phyloP scores from a whole-genome alignment of 352 stramenopile genomes.

The Globisporangium polare region DNA sequence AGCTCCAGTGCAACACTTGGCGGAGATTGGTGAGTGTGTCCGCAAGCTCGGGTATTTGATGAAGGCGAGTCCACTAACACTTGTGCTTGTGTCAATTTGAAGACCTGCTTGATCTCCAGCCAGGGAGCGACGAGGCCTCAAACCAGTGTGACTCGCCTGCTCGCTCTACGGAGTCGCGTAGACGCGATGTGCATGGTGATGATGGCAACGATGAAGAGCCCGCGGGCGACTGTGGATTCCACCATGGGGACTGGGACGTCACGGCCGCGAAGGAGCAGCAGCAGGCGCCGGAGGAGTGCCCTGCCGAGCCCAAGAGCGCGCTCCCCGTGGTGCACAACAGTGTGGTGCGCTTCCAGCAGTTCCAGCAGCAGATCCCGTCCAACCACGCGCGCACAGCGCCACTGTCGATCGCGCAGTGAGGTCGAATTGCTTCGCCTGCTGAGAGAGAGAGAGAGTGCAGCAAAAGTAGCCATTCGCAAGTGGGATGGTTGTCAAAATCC shows the following conservation, averaged over 20 bases:
- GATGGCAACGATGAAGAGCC: not conserved
- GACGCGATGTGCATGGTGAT: not conserved
- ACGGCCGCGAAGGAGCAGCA: conserved; percentile 10
- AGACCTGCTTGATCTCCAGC: conserved; percentile 26
- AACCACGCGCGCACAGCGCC: conserved; percentile 27
- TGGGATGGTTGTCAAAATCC: not conserved
- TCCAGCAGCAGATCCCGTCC: conserved; percentile 52
- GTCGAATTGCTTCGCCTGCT: not conserved
- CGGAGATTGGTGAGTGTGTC: conserved; percentile 8
- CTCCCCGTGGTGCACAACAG: conserved; percentile 19
- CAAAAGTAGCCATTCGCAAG: conserved; percentile 3
- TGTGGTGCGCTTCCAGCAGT: conserved; percentile 35
- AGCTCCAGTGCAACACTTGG: not conserved
- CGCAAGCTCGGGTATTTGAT: not conserved
- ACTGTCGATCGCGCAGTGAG: not conserved
- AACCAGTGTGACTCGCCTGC: conserved; percentile 51
- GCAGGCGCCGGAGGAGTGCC: conserved; percentile 19
- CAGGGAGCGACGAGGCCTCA: conserved; percentile 21
- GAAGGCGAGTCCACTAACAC: not conserved
- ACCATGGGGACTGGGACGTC: conserved; percentile 15
- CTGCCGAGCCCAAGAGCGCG: conserved; percentile 5
- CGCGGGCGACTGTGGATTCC: not conserved
- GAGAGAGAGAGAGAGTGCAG: not conserved
- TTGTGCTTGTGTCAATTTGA: not conserved
- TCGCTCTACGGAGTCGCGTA: not conserved